Evolutionary conservation across 179 eudicot species (phyloP).

Genomic region (Beta lomatogona): DNA sequence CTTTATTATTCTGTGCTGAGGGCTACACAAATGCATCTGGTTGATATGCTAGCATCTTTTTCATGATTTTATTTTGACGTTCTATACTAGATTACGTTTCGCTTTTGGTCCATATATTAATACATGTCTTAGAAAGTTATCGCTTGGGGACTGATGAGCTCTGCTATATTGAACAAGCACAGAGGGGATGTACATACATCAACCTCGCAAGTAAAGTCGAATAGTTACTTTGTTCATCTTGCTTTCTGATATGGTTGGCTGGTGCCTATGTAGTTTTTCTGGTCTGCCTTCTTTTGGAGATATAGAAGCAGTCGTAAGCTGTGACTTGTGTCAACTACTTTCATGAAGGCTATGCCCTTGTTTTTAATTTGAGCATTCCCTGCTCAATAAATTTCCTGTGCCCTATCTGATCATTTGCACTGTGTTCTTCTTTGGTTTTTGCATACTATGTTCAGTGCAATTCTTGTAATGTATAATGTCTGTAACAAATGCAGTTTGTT

Average conservation of each 20-base stretch:
- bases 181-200: neutral
- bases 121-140: neutral
- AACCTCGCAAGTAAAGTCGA: neutral
- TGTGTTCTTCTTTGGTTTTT: neutral
- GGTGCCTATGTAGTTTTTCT: neutral
- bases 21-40: neutral
- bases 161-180: neutral
- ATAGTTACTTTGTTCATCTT: neutral
- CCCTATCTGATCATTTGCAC: neutral
- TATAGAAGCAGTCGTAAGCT: neutral
- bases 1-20: neutral
- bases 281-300: neutral
- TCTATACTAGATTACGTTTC: neutral
- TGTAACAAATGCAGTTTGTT: conserved; percentile 5
- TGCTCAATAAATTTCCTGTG: neutral
- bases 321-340: neutral
- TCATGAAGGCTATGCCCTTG: conserved; percentile 2
- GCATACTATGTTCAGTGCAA: conserved; percentile 7
- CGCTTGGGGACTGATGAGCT: neutral
- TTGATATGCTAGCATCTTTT: conserved; percentile 1
- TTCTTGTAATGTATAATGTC: neutral
- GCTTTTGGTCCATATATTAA: neutral
- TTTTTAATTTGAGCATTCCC: neutral
- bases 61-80: neutral
- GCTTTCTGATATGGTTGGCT: neutral